A percentile compares a stretch with the other conserved stretches of the same genome.
Evolutionary conservation across 805 yeast species (phyloP).

Genomic region (Cyberlindnera euphorbiae): DNA sequence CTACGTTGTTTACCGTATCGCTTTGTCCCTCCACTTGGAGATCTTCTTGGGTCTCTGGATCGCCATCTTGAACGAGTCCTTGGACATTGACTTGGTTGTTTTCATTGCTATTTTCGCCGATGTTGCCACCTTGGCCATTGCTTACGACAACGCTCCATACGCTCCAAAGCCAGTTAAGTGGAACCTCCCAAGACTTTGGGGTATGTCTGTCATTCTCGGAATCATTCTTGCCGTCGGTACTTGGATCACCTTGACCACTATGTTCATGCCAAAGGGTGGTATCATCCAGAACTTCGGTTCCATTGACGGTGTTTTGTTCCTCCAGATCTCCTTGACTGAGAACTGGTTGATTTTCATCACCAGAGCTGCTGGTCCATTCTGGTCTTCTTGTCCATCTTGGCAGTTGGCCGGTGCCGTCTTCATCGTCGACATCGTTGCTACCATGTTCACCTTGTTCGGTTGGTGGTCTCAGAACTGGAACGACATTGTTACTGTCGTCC

Average conservation of each 20-base stretch:
- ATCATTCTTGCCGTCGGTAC: slow-evolving; percentile 82
- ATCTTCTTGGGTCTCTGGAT: slow-evolving; percentile 94
- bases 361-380: slow-evolving; percentile 97
- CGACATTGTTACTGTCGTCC: slow-evolving; percentile 89
- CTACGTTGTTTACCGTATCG: slow-evolving; percentile 96
- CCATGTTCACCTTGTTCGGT: slow-evolving; percentile 89
- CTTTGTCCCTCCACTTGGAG: slow-evolving; percentile 91
- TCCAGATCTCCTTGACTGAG: slow-evolving; percentile 92
- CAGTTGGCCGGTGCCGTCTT: slow-evolving; percentile 93
- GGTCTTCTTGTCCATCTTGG: slow-evolving; percentile 96
- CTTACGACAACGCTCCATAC: slow-evolving; percentile 95
- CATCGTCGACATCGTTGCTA: slow-evolving; percentile 84
- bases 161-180: slow-evolving; percentile 92
- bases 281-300: slow-evolving; percentile 95
- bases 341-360: slow-evolving; percentile 97
- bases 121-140: slow-evolving; percentile 95
- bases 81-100: slow-evolving; percentile 87
- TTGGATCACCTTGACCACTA: slow-evolving; percentile 92
- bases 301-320: slow-evolving; percentile 87
- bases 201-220: slow-evolving; percentile 89
- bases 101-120: slow-evolving; percentile 97
- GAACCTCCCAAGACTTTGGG: slow-evolving; percentile 97
- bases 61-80: slow-evolving; percentile 82
- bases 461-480: slow-evolving; percentile 99
- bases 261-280: slow-evolving; percentile 89